phyloP scores from a whole-genome alignment of 495 filamentous ascomycete genomes.

The Sordaria brevicollis region DNA sequence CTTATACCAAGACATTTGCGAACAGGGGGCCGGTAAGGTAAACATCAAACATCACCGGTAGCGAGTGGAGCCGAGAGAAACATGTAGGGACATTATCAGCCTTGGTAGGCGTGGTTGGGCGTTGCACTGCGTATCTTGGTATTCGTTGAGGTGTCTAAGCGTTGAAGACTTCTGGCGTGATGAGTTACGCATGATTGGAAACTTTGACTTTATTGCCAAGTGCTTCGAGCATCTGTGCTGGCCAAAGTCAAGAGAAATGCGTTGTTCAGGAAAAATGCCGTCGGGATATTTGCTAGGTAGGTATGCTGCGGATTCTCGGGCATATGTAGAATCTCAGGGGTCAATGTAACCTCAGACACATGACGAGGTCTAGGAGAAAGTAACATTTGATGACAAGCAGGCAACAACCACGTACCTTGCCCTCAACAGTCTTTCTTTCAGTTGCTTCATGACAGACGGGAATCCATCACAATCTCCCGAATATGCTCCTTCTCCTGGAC shows the following conservation, averaged over 20 bases:
- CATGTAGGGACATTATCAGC: background rate
- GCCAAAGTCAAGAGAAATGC: background rate
- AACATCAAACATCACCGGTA: background rate
- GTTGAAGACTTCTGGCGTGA: background rate
- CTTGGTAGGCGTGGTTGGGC: background rate
- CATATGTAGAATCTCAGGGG: background rate
- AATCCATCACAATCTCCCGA: background rate
- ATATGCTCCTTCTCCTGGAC: background rate
- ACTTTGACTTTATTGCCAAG: background rate
- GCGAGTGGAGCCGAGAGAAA: background rate
- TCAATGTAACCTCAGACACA: background rate
- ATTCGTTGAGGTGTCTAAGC: background rate
- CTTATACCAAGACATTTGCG: background rate
- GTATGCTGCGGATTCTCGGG: no score
- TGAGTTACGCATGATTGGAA: background rate
- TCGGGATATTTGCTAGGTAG: background rate
- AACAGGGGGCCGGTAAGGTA: no score
- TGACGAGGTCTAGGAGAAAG: no score
- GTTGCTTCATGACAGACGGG: no score
- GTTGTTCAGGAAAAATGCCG: background rate
- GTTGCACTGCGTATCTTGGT: no score
- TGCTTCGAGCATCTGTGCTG: background rate
- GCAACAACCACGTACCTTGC: no score
- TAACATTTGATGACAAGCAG: no score
- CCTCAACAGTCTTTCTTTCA: no score